These are phyloP conservation scores for Gossypium gossypioides DNA, from an alignment of 441 rosid species.

Conservation along the genomic window DNA sequence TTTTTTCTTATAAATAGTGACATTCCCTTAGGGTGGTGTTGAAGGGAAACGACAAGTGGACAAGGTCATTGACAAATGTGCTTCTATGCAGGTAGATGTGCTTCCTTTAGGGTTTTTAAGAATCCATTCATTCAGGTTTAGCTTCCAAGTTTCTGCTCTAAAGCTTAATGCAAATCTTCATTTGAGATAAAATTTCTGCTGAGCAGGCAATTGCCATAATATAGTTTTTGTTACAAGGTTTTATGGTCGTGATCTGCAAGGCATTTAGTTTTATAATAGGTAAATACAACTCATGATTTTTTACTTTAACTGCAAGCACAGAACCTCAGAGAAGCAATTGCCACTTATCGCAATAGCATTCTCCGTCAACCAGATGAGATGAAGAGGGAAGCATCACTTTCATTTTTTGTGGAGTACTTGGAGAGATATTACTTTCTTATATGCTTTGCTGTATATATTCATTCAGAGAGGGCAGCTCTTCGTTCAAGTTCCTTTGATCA, in stretches of 20 bases:
- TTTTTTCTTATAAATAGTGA: slow-evolving; percentile 22
- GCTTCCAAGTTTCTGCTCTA: slow-evolving; percentile 7
- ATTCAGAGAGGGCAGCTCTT: slow-evolving; percentile 80
- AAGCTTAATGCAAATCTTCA: background rate
- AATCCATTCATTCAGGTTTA: slow-evolving; percentile 5
- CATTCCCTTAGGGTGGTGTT: slow-evolving; percentile 74
- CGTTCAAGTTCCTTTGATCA: slow-evolving; percentile 65
- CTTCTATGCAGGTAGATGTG: slow-evolving; percentile 84
- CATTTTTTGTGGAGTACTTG: slow-evolving; percentile 91
- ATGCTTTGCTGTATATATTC: slow-evolving; percentile 94
- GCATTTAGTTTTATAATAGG: slow-evolving; percentile 3
- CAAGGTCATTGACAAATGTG: slow-evolving; percentile 95
- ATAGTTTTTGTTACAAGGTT: background rate
- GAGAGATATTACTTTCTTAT: slow-evolving; percentile 97
- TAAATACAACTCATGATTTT: slow-evolving; percentile 17
- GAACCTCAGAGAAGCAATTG: slow-evolving; percentile 98
- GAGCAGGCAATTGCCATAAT: background rate
- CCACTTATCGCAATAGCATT: slow-evolving; percentile 81
- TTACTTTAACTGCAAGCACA: slow-evolving; percentile 29
- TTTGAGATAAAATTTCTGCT: background rate
- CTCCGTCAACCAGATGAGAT: slow-evolving; percentile 97
- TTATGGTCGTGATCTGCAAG: slow-evolving; percentile 12
- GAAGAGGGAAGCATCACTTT: slow-evolving; percentile 96
- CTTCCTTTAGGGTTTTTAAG: slow-evolving; percentile 11
- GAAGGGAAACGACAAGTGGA: slow-evolving; percentile 98